Evolutionary conservation across 148 eudicot species (phyloP), one percentile per base, ranked within the genome.

Genomic region (Amaranthus palmeri): DNA sequence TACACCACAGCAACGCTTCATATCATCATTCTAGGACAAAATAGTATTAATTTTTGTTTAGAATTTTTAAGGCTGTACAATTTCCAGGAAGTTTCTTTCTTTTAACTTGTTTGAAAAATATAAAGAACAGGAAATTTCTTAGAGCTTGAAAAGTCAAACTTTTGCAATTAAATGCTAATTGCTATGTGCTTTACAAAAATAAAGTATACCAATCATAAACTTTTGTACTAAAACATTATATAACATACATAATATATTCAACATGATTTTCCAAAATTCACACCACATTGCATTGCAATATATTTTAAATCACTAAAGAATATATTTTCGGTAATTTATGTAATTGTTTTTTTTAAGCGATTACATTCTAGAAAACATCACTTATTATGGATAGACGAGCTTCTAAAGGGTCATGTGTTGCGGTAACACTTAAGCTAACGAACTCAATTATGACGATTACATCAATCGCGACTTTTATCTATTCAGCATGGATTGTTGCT

Each of bases 401-500:
- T 10, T 13, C 65, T 11, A 54, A 60, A 25, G 36, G 36, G 48
- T 61, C 7, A 5, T 54, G 61, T 36, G 15, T 68, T 44, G 14
- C 43, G 60, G 13, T 9, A 7, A 13, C 46, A 7, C 60, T 78
- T 8, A 78, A 73, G 63, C 25, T 78, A 4, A 60, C 70, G 0
- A 78, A 69, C 64, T 67, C 75, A 0, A 17, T 71, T 7, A 71
- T 80, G 14, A 85, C 83, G 2, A 5, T 80, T 0, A 71, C 65
- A 7, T 88, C 88, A 13, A 74, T 85, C 40, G 74, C 81, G 0
- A 75, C 77, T 72, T 59, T 86, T 52, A 4, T 83, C 36, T 89
- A 85, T 55, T 74, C 86, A 10, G 12, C 65, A 0, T 83, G 88
- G 86, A 85, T 89, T 78, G 15, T 78, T 36, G 73, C 72, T 17